Base-by-base conservation (phyloP, 345 rosid genomes). In the Eucalyptus leucophloia region DNA sequence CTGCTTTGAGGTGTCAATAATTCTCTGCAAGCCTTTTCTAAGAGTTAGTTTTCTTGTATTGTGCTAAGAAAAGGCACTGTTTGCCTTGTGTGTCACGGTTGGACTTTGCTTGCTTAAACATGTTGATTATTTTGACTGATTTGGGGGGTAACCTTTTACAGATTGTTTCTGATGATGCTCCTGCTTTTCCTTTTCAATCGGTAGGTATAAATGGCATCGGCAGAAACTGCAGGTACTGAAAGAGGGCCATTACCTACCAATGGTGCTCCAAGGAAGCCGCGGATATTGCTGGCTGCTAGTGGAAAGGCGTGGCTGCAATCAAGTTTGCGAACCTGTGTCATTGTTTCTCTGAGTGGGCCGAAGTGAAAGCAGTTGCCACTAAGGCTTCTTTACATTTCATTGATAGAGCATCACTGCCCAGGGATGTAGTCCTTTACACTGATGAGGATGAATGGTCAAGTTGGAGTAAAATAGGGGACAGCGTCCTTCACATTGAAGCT, bases 221-320 rank as follows among this genome's bases (percentile, higher is more conserved):
- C 90, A 21, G 93, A 91, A 58, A 45, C 86, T 28, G 87, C 89
- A 34, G 90, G 87, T 53, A 53, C 91, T 81, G 96, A 94, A 90
- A 92, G 92, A 87, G 94, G 91, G 88, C 81, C 67, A 28, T 87
- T 88, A 88, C 94, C 90, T 86, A 91, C 90, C 34, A 91, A 90
- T 18, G 83, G 89, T 49, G 34, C 45, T 86, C 90, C 89, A 5
- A 95, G 95, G 89, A 97, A 92, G 89, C 97, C 96, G 0, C 95
- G 96, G 77, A 94, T 98, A 56, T 92, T 97, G 49, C 94, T 98
- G 5, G 99, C 97, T 58, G 99, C 99, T 32, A 94, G 97, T 90
- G 99, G 99, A 90, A 95, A n/a, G n/a, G 99, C 86, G 98, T 97
- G 49, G 98, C 99, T 47, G 98, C 99, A 42, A 93, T 98, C 87